Evolutionary conservation across 768 basidiomycete species (phyloP), one percentile per base, ranked within the genome.

Genomic region (Tulasnella sp.): DNA sequence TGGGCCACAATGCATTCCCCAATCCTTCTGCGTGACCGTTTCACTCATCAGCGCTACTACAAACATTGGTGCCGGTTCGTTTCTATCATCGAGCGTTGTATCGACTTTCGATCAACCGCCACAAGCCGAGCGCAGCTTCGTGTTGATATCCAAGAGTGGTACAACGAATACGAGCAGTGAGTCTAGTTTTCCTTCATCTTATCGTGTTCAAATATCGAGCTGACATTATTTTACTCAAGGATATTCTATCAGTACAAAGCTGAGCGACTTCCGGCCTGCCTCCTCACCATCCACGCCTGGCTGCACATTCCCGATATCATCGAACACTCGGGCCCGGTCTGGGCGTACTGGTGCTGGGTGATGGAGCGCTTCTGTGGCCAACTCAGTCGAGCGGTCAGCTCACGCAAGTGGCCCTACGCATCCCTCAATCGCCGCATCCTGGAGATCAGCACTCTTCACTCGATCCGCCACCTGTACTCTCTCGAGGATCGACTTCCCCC

Each of bases 1-100:
- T 86, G 83, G 82, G 77, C 79, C 5, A 74, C 78, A 11, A 83
- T 80, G 66, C 63, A 84, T 8, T 82, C 76, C 0, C 84, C 82
- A 1, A 75, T 81, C 8, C 76, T 85, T 5, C 80, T 85, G 5
- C 69, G 69, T 2, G 44, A 77, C 11, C 76, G 77, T 0, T 85
- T 84, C 75, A 35, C 17, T 9, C 67, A 76, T 1, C 26, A 76
- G 16, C 68, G 67, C 3, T 85, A 84, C 75, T 85, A 82, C 73
- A 64, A 29, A 2, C 37, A 35, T 14, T 35, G 29, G 16, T 64
- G 63, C n/a, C 63, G 2, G 7, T 39, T 64, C 26, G 8, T 35
- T 3, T 11, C 63, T 6, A 35, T 35, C 14, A 34, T 64, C 19
- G 32, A 35, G 19, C 63, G 37, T 4, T 39, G 32, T 37, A n/a